Percentiles rank a stretch among this genome's conserved stretches.
These are phyloP conservation scores for Colletotrichum liriopes DNA, from an alignment of 2,329 filamentous ascomycete genomes.

Conservation along the genomic window DNA sequence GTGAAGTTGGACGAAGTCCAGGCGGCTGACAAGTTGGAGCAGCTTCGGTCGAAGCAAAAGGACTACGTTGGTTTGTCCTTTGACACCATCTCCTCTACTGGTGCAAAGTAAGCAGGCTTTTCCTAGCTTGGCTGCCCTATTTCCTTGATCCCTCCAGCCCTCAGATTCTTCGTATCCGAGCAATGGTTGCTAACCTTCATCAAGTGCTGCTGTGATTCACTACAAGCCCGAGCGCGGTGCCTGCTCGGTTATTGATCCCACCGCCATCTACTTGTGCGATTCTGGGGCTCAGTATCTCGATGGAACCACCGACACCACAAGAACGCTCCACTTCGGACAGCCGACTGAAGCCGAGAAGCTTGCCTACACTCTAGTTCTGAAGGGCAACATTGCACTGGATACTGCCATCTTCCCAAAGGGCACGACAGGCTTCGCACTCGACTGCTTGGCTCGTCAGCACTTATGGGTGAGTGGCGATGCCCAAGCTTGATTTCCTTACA, in stretches of 20 bases:
- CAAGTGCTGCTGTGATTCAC: slow-evolving; percentile 90
- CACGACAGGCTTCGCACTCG: slow-evolving; percentile 92
- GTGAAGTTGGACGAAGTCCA: slow-evolving; percentile 87
- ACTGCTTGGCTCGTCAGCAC: slow-evolving; percentile 89
- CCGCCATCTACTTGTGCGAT: slow-evolving; percentile 93
- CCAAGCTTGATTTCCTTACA: background rate
- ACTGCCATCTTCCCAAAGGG: slow-evolving; percentile 92
- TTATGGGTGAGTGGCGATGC: slow-evolving; percentile 78
- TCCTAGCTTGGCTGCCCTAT: background rate
- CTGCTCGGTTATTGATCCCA: slow-evolving; percentile 88
- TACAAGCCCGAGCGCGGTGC: slow-evolving; percentile 90
- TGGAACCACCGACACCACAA: slow-evolving; percentile 95
- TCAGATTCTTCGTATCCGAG: background rate
- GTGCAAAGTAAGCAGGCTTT: slow-evolving; percentile 72
- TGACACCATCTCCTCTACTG: slow-evolving; percentile 95
- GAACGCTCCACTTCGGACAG: slow-evolving; percentile 91
- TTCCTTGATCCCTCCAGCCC: background rate
- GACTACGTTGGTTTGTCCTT: slow-evolving; percentile 94
- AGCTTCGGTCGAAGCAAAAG: slow-evolving; percentile 76
- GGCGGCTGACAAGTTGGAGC: slow-evolving; percentile 92
- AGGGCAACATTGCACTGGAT: slow-evolving; percentile 93
- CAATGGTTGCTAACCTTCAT: slow-evolving; percentile 1
- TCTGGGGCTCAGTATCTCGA: slow-evolving; percentile 97
- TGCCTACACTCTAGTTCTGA: slow-evolving; percentile 93
- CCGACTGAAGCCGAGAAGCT: slow-evolving; percentile 88